Conservation (phyloP, 2,329 filamentous ascomycete species). For the Thielaviopsis euricoi region DNA sequence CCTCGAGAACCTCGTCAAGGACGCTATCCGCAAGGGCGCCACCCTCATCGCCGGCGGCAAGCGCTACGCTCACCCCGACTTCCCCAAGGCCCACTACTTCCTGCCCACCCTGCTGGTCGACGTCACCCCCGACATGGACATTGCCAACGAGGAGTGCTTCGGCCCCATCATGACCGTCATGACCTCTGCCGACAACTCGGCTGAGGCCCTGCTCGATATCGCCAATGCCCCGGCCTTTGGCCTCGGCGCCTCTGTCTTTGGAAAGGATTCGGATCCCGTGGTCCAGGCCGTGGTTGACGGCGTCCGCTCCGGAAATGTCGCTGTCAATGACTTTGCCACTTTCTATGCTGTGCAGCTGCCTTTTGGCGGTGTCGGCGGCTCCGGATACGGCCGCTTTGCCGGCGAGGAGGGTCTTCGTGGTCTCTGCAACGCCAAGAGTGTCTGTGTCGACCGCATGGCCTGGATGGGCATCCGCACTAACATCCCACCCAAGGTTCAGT, state of each 20-base stretch:
- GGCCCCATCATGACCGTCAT: conserved; percentile 80
- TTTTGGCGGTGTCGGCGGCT: conserved; percentile 81
- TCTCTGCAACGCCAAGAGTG: conserved; percentile 72
- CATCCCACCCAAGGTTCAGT: conserved; percentile 67
- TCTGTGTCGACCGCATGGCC: conserved; percentile 59
- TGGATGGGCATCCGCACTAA: conserved; percentile 50
- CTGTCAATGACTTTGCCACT: conserved; percentile 86
- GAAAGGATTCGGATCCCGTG: conserved; percentile 41
- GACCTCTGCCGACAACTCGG: conserved; percentile 45
- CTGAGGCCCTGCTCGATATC: conserved; percentile 50
- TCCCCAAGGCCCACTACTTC: conserved; percentile 81
- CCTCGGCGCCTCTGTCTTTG: conserved; percentile 80
- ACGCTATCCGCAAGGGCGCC: conserved; percentile 66
- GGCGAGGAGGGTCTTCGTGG: conserved; percentile 74
- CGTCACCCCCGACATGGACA: conserved; percentile 69
- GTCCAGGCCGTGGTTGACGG: conserved; percentile 48
- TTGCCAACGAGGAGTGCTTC: conserved; percentile 85
- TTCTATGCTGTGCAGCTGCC: conserved; percentile 90
- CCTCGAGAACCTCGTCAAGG: conserved; percentile 59
- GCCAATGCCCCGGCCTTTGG: conserved; percentile 77
- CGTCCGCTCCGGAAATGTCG: conserved; percentile 75
- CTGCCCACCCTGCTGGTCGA: conserved; percentile 77
- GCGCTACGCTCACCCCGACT: conserved; percentile 51
- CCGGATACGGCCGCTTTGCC: conserved; percentile 84
- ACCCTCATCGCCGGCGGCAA: conserved; percentile 66